These are phyloP conservation scores for Amanita subjunquillea DNA, from an alignment of 768 basidiomycete genomes.

Conservation along the genomic window DNA sequence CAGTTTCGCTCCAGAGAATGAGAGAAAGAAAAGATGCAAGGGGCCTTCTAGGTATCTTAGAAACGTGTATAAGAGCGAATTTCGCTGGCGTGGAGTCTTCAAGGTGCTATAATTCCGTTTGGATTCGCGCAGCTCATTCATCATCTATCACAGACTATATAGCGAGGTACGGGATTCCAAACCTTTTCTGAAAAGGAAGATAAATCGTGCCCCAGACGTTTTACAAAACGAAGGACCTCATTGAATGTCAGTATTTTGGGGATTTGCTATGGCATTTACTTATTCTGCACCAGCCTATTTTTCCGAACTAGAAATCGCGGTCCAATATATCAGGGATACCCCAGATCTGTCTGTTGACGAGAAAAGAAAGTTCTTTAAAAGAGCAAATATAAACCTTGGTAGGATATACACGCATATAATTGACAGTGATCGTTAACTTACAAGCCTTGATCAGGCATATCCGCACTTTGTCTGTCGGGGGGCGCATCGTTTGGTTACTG, in stretches of 20 bases:
- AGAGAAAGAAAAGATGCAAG: slow-evolving; percentile 74
- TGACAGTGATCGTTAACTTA: not conserved
- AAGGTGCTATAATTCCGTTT: slow-evolving; percentile 29
- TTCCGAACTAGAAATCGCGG: slow-evolving; percentile 62
- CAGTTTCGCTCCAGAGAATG: slow-evolving; percentile 49
- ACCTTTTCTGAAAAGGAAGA: slow-evolving; percentile 2
- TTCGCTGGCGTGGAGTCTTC: slow-evolving; percentile 90
- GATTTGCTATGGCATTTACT: not conserved
- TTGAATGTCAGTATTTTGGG: slow-evolving; percentile 53
- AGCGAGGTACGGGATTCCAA: slow-evolving; percentile 70
- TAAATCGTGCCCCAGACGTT: slow-evolving; percentile 52
- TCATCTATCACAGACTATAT: slow-evolving; percentile 51
- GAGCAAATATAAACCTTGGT: slow-evolving; percentile 82
- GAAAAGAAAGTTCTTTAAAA: slow-evolving; percentile 88
- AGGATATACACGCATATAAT: not conserved
- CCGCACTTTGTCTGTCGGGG: slow-evolving; percentile 91
- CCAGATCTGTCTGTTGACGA: slow-evolving; percentile 72
- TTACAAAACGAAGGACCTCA: slow-evolving; percentile 80
- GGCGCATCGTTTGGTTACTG: slow-evolving; percentile 95
- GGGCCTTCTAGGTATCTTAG: slow-evolving; percentile 81
- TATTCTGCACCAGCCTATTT: slow-evolving; percentile 53
- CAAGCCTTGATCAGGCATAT: slow-evolving; percentile 33
- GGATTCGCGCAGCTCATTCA: not conserved
- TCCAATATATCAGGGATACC: slow-evolving; percentile 69
- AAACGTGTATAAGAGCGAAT: slow-evolving; percentile 83